phyloP scores from a whole-genome alignment of 495 filamentous ascomycete species.

The Aspergillus panamensis region DNA sequence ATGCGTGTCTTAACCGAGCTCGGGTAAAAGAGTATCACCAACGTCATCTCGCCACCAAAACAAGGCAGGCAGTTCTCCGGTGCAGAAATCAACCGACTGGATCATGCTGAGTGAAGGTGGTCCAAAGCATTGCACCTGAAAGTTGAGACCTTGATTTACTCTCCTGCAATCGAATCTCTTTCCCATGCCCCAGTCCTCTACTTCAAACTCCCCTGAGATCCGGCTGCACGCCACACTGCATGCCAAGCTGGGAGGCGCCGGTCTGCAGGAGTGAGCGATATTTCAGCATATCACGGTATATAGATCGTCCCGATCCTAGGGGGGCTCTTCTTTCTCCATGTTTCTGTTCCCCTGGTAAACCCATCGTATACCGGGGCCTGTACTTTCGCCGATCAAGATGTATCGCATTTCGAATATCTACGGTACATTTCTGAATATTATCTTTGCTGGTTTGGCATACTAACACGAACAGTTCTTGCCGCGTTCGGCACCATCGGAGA shows the following conservation, averaged over 20 bases:
- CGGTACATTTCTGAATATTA: conserved; percentile 22
- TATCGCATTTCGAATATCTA: conserved; percentile 48
- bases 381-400: conserved; percentile 26
- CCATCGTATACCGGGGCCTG: background rate
- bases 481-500: conserved; percentile 51
- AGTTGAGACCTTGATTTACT: conserved; percentile 13
- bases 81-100: background rate
- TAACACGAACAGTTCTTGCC: conserved; percentile 34
- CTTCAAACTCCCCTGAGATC: conserved; percentile 1
- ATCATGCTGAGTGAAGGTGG: background rate
- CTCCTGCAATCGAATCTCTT: conserved; percentile 1
- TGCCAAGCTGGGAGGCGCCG: background rate
- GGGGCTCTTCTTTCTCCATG: background rate
- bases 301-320: background rate
- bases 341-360: background rate
- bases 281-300: conserved; percentile 8
- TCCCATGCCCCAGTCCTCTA: conserved; percentile 12
- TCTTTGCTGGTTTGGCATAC: background rate
- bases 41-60: background rate
- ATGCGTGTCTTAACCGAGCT: background rate
- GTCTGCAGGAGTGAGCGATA: background rate
- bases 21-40: background rate
- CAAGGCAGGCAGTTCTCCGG: background rate
- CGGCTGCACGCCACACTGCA: conserved; percentile 1
- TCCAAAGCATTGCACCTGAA: too few relatives aligned